phyloP scores from a whole-genome alignment of 2,329 filamentous ascomycete species.

The Neurospora crassa region DNA sequence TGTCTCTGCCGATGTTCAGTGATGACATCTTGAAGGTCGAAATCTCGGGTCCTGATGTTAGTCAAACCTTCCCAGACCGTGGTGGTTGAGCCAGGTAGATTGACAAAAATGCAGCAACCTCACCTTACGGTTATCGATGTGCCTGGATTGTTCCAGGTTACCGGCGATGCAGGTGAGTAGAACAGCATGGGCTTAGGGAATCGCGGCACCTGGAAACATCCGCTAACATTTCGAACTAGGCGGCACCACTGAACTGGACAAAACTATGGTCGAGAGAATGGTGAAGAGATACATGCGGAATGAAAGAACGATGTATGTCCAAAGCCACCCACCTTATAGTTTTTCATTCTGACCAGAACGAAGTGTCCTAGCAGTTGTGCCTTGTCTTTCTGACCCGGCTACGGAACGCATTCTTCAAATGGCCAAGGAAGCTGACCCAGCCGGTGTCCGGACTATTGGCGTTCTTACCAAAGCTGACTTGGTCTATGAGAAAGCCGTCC shows the following conservation, averaged over 20 bases:
- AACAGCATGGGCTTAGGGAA: neutral
- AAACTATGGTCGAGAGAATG: slow-evolving; percentile 35
- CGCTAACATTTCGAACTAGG: neutral
- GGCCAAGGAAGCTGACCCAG: slow-evolving; percentile 28
- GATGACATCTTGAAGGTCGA: slow-evolving; percentile 36
- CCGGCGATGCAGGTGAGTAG: slow-evolving; percentile 14
- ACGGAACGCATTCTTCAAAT: slow-evolving; percentile 30
- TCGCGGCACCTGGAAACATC: neutral
- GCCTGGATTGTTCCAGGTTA: slow-evolving; percentile 38
- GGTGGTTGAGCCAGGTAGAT: neutral
- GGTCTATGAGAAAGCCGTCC: slow-evolving; percentile 30
- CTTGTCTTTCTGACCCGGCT: slow-evolving; percentile 28
- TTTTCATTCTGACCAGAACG: neutral
- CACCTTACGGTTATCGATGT: slow-evolving; percentile 47
- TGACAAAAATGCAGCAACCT: slow-evolving; percentile 21
- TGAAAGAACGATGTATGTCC: slow-evolving; percentile 32
- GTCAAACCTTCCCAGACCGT: neutral
- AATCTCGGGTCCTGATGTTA: slow-evolving; percentile 33
- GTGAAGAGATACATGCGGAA: slow-evolving; percentile 37
- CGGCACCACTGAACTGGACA: slow-evolving; percentile 33
- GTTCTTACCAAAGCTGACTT: slow-evolving; percentile 53
- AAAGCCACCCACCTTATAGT: neutral
- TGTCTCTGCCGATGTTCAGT: slow-evolving; percentile 30
- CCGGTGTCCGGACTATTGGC: slow-evolving; percentile 33
- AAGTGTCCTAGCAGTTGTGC: slow-evolving; percentile 35